Base-by-base conservation (phyloP, 257 asterid species). In the Solanum okadae region DNA sequence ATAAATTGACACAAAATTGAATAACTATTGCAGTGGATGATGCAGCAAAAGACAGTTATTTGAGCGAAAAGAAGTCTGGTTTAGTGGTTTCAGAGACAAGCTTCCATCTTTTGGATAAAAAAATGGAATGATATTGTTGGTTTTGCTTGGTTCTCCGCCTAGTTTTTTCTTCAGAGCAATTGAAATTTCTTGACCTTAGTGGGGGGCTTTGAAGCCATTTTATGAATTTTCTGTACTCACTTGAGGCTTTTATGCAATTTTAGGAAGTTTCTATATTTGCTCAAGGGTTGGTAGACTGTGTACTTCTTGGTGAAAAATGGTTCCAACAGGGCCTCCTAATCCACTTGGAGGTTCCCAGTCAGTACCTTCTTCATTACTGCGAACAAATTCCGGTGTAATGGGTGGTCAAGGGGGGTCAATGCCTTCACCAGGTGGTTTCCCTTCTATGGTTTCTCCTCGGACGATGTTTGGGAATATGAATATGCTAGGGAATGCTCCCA, bases 351-450 rank as follows among this genome's bases (percentile, higher is more conserved):
- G 95, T 72, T 91, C 93, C 88, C 99, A 94, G 91, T 88, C 93
- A 37, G 91, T 92, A 78, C 95, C 94, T 3, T 88, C 96, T 11
- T 92, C 98, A 18, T 82, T 96, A 76, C 88, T 96, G 90, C 93
- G 98, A 92, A 93, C 98, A 12, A 93, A 90, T 91, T 94, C 98
- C 52, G 94, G 96, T 93, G 86, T 79, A 52, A 52, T 96, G 98
- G 92, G 96, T 71, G 96, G 96, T 86, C 98, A 95, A 87, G 98
- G 98, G 40, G 95, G 96, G 63, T 96, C 94, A 77, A 93, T 93
- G 92, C 91, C 95, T 27, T 92, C 96, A 10, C 98, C 91, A 86
- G 94, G 91, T 87, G 92, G 93, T 42, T 95, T 94, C 73, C 89
- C 95, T 2, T 92, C 98, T 84, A 81, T 94, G 90, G 93, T 94